Evolutionary conservation across 208 protist genomes (phyloP), one percentile per base, ranked within the genome.

Genomic region (Trypanosoma caninum): DNA sequence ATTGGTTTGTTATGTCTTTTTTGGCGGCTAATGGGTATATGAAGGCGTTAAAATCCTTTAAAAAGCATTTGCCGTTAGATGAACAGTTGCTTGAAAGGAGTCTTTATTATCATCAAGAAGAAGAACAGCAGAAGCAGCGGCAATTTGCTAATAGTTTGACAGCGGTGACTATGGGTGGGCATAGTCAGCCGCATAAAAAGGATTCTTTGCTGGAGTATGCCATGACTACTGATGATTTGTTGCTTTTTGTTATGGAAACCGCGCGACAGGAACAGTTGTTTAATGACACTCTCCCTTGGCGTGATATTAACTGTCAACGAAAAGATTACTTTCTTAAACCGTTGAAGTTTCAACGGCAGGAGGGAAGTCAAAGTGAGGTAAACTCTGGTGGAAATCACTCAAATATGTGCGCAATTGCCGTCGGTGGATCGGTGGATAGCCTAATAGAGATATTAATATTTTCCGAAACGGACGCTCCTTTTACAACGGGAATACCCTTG

Each of bases 231-330:
- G 52, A 42, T 37, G 60, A 68, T 34, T 54, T 65, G 33, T 33
- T 56, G 13, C 59, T 66, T 5, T 42, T 86, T n/a, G 67, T 48
- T 23, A 52, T 48, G 5, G 82, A 89, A 34, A 40, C 58, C 1
- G 75, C 73, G 13, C 65, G 82, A 23, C 78, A 72, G 2, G 60
- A 58, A 6, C 73, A 74, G 18, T 65, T 81, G 28, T 56, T 73
- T 11, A 77, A 89, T 55, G 82, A 86, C 69, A 86, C 70, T n/a
- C 51, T 86, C 40, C 78, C 79, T 8, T 89, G 82, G 79, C 65
- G 76, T 2, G 69, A 74, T 0, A 72, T 86, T 30, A 74, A 80
- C 62, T 86, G 78, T 40, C 55, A 65, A 37, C 28, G 51, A 3
- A 69, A 40, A 1, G 57, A 61, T 13, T 75, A 81, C 27, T 56